Conservation (phyloP, 441 rosid genomes). For the Brassica balearica region DNA sequence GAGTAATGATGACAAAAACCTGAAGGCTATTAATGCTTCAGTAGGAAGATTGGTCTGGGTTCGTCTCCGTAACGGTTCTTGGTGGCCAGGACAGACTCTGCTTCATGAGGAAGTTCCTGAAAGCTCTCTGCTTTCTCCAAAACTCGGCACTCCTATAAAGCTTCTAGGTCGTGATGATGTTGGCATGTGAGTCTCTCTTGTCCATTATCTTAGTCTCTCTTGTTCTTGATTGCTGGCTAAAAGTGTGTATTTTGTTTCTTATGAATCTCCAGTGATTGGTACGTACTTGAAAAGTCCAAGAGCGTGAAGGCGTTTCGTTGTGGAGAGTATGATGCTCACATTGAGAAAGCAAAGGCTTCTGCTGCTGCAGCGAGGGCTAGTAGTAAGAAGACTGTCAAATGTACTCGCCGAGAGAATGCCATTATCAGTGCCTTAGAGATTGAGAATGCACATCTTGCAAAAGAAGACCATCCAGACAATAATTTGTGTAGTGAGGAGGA, state of each 20-base stretch:
- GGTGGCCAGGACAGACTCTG: constrained; percentile 99
- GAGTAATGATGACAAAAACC: constrained; percentile 68
- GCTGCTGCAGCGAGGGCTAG: constrained; percentile 60
- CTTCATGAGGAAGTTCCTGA: constrained; percentile 75
- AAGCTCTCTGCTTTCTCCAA: constrained; percentile 75
- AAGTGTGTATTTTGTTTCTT: constrained; percentile 13
- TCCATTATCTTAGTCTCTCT: constrained; percentile 5
- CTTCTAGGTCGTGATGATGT: constrained; percentile 97
- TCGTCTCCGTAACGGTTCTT: constrained; percentile 93
- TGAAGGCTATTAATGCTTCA: constrained; percentile 73
- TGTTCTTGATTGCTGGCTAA: constrained; percentile 4
- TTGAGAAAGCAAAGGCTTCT: constrained; percentile 84
- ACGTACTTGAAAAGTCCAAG: constrained; percentile 92
- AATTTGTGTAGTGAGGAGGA: constrained; percentile 53
- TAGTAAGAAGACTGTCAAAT: constrained; percentile 79
- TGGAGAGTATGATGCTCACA: constrained; percentile 87
- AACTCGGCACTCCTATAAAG: constrained; percentile 93
- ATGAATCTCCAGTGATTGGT: constrained; percentile 82
- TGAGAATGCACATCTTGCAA: constrained; percentile 76
- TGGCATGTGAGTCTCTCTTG: constrained; percentile 69
- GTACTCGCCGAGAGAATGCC: constrained; percentile 95
- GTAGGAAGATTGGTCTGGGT: constrained; percentile 99
- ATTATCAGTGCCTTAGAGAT: constrained; percentile 89
- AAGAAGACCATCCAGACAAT: constrained; percentile 55
- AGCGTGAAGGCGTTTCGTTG: constrained; percentile 97